Base-by-base conservation (phyloP, 495 filamentous ascomycete species). In the Penicillium waksmanii region DNA sequence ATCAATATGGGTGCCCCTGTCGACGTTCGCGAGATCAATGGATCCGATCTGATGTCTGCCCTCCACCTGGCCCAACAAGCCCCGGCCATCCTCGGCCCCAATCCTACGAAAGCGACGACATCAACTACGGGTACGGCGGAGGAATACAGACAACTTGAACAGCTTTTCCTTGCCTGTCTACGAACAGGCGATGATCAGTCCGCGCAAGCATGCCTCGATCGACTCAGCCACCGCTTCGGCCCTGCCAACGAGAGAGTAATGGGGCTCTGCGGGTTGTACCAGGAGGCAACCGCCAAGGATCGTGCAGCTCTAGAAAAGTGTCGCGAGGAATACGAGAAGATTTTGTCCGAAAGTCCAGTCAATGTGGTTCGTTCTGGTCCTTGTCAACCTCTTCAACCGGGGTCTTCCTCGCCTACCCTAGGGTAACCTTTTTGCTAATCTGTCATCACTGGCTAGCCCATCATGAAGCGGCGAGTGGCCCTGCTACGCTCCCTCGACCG, bases 381-480 rank as follows among this genome's bases (percentile, higher is more conserved):
- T 31, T 31, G 27, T 31, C 23, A 23, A 23, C 23, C 23, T 23
- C 1, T 44, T 7, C 15, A 17, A n/a, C 46, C 46, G 11, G 18
- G 44, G 19, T 23, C 19, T 48, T 8, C 21, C 21, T 18, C n/a
- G 2, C n/a, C 17, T 23, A 3, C 23, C 23, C 3, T 3, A 23
- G 23, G 23, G 23, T 23, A 2, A 23, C 23, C 23, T 23, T 23
- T 23, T n/a, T 44, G 38, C 21, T 6, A 27, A 53, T 53, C 55
- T 38, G 8, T 53, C 66, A 52, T 15, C n/a, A 55, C 35, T 23
- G 35, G 10, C 51, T 62, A 96, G 92, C 89, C 90, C 60, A 87
- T 98, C 56, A 76, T 88, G 21, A 98, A 98, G 76, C 87, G 95
- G 46, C 88, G 90, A 19, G 84, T 93, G 57, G 89, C 93, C 19